Evolutionary conservation across 2,329 filamentous ascomycete species (phyloP).

Genomic region (Tothia fuscella): DNA sequence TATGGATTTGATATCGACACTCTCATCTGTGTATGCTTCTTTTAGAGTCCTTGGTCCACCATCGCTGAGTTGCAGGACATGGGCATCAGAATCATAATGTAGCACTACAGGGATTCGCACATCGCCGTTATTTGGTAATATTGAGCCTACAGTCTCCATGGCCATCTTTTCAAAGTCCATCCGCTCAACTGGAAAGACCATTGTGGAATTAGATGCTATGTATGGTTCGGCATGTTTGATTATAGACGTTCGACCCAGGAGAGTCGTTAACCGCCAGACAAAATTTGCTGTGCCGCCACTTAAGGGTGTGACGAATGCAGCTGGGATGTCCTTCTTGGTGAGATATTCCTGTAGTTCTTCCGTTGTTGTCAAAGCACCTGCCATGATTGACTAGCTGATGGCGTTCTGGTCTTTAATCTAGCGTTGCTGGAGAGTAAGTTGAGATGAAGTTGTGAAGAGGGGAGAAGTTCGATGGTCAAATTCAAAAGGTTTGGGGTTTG

Average conservation of each 20-base stretch:
- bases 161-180: conserved; percentile 25
- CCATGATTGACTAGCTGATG: no score
- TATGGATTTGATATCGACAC: conserved; percentile 15
- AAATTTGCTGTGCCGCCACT: conserved; percentile 25
- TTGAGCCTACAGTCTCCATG: conserved; percentile 15
- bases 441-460: no score
- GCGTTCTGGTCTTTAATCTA: no score
- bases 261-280: conserved; percentile 20
- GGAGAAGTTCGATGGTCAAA: no score
- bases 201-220: conserved; percentile 16
- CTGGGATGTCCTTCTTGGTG: conserved; percentile 7
- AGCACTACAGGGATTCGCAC: conserved; percentile 12
- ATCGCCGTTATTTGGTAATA: conserved; percentile 7
- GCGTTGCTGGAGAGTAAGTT: no score
- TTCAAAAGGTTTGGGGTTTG: no score
- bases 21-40: conserved; percentile 17
- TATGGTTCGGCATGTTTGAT: conserved; percentile 26
- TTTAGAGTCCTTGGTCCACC: conserved; percentile 22
- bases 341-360: conserved; percentile 6
- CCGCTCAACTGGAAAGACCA: conserved; percentile 19
- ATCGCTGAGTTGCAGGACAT: conserved; percentile 22
- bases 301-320: conserved; percentile 13
- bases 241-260: conserved; percentile 14
- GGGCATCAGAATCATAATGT: conserved; percentile 18
- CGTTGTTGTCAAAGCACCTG: no score